Conservation (phyloP, 805 yeast species). For the Yarrowia divulgata region DNA sequence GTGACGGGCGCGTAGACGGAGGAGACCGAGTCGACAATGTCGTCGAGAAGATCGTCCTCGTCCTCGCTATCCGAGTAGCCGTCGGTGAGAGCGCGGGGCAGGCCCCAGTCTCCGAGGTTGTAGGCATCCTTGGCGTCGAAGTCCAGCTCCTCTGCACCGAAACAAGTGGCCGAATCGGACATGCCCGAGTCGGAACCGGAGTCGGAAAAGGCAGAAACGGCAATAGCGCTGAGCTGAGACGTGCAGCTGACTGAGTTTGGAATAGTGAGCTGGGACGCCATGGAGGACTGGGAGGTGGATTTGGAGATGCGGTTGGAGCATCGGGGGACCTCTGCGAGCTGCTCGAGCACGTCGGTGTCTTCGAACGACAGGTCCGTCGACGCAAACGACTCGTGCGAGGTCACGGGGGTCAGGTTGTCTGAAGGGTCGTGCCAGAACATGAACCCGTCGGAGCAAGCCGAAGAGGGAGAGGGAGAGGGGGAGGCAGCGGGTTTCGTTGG, state of each 20-base stretch:
- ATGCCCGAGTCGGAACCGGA: slow-evolving; percentile 40
- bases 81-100: slow-evolving; percentile 28
- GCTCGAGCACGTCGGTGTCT: slow-evolving; percentile 28
- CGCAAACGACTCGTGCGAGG: slow-evolving; percentile 31
- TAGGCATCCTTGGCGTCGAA: slow-evolving; percentile 36
- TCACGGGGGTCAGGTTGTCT: slow-evolving; percentile 33
- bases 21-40: slow-evolving; percentile 29
- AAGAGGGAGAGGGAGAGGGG: slow-evolving; percentile 25
- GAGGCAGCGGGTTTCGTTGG: neutral
- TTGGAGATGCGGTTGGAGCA: slow-evolving; percentile 35
- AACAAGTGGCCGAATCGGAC: slow-evolving; percentile 40
- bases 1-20: slow-evolving; percentile 24
- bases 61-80: slow-evolving; percentile 39
- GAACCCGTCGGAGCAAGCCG: slow-evolving; percentile 36
- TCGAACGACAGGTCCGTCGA: slow-evolving; percentile 25
- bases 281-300: slow-evolving; percentile 34
- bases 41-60: slow-evolving; percentile 38
- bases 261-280: slow-evolving; percentile 39
- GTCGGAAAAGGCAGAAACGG: slow-evolving; percentile 39
- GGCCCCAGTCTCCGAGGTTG: slow-evolving; percentile 39
- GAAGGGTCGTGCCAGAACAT: slow-evolving; percentile 40
- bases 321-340: slow-evolving; percentile 37
- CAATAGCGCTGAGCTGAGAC: slow-evolving; percentile 40
- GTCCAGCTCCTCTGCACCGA: slow-evolving; percentile 37
- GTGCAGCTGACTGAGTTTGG: slow-evolving; percentile 39